Percentiles rank a stretch among this genome's conserved stretches.
These are phyloP conservation scores for Pleurotus platypus DNA, from an alignment of 768 basidiomycete species.

Conservation along the genomic window DNA sequence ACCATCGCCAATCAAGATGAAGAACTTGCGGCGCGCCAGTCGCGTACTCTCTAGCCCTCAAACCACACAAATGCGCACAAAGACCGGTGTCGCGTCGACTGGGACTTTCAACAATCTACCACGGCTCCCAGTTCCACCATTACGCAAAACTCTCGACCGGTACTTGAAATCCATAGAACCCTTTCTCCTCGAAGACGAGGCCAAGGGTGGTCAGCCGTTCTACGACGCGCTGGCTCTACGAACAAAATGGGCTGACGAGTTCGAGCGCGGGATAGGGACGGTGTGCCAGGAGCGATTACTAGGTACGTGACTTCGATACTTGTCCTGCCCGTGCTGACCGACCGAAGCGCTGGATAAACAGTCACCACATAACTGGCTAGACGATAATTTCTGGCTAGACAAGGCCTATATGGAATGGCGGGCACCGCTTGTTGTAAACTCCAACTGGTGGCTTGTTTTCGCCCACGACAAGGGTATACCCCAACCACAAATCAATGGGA, in stretches of 20 bases:
- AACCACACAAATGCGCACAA: constrained; percentile 15
- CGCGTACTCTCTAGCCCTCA: background rate
- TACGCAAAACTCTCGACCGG: constrained; percentile 68
- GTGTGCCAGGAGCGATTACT: constrained; percentile 69
- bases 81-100: constrained; percentile 16
- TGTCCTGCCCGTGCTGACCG: constrained; percentile 16
- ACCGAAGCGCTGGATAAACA: constrained; percentile 68
- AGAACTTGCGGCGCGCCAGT: background rate
- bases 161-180: constrained; percentile 82
- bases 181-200: constrained; percentile 72
- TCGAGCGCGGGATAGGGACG: constrained; percentile 66
- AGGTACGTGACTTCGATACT: constrained; percentile 36
- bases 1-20: background rate
- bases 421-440: constrained; percentile 80
- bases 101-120: constrained; percentile 38
- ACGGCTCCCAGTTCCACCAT: constrained; percentile 79
- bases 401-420: constrained; percentile 89
- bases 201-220: constrained; percentile 49
- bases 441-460: constrained; percentile 96
- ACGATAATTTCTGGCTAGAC: constrained; percentile 90
- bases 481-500: constrained; percentile 25
- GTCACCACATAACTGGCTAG: constrained; percentile 90
- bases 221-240: constrained; percentile 50
- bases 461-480: constrained; percentile 69
- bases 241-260: constrained; percentile 61